Evolutionary conservation across 306 rosid genomes (phyloP), one percentile per base, ranked within the genome.

Genomic region (Cucumis melo): DNA sequence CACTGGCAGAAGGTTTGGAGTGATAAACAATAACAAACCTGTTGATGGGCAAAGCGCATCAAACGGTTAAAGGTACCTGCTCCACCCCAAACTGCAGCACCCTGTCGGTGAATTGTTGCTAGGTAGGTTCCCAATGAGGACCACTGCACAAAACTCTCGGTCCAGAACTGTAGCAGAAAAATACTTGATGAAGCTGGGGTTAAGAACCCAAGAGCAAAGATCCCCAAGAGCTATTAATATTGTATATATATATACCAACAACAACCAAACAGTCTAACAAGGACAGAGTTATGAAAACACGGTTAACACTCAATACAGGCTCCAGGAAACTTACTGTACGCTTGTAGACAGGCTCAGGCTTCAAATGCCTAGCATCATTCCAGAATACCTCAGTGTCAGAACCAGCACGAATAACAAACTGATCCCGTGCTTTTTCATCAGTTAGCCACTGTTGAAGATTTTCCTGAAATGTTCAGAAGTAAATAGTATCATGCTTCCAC

Each of bases 141-240:
- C 98, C 98, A 93, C 80, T 91, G 98, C 51, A 93, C 97, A 78
- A 86, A 90, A 84, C 97, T 91, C 72, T 93, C 98, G 0, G 97
- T 93, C 98, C 94, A 91, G 86, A 65, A 89, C 98, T 89, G 87
- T 70, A 77, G 85, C 70, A 70, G 51, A 53, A 72, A 65, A 42
- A 10, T 10, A 67, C 12, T 5, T 20, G 54, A 39, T 67, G 20
- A 67, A 67, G 10, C 13, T 23, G 2, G 48, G 48, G 14, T 38
- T 67, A 41, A 6, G n/a, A 38, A 1, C 72, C 24, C 24, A 65
- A 9, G 48, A 65, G 72, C 24, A 65, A 39, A 19, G 27, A 17
- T n/a, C 4, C 27, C 50, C 1, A 14, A 67, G 8, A 19, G 24
- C 3, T 19, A 41, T n/a, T 67, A 41, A 41, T 67, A 67, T 2